phyloP scores from a whole-genome alignment of 352 stramenopile species.

The Pythium periplocum region DNA sequence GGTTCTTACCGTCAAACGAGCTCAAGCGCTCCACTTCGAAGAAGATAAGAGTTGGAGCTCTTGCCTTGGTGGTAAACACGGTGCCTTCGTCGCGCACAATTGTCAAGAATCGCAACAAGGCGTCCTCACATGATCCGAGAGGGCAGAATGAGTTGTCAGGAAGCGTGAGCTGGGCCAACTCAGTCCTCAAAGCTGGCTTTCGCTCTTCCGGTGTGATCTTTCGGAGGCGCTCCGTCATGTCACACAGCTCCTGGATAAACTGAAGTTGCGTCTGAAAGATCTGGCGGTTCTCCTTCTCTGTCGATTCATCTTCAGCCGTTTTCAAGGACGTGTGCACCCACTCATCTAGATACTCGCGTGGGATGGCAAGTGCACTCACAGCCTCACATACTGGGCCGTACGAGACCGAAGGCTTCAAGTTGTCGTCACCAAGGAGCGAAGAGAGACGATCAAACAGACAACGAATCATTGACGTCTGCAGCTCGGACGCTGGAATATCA shows the following conservation, averaged over 20 bases:
- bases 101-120: slow-evolving; percentile 53
- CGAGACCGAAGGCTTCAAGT: not conserved
- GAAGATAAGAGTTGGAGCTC: slow-evolving; percentile 76
- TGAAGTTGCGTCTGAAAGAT: slow-evolving; percentile 66
- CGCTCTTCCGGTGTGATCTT: slow-evolving; percentile 47
- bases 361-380: slow-evolving; percentile 35
- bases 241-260: slow-evolving; percentile 70
- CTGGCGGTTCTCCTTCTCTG: slow-evolving; percentile 21
- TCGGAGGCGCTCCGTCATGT: slow-evolving; percentile 69
- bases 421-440: slow-evolving; percentile 29
- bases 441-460: slow-evolving; percentile 59
- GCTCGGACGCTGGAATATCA: slow-evolving; percentile 54
- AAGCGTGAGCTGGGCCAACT: slow-evolving; percentile 53
- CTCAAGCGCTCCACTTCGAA: slow-evolving; percentile 72
- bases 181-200: slow-evolving; percentile 49
- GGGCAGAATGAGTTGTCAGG: slow-evolving; percentile 62
- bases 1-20: slow-evolving; percentile 29
- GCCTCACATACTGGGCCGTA: slow-evolving; percentile 61
- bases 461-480: slow-evolving; percentile 57
- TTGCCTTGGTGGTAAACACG: slow-evolving; percentile 84
- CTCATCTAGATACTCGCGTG: slow-evolving; percentile 33
- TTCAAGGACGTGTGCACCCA: slow-evolving; percentile 18
- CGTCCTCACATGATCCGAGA: slow-evolving; percentile 57
- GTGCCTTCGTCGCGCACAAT: slow-evolving; percentile 69
- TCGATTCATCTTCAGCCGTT: slow-evolving; percentile 9